These are phyloP conservation scores for Gentiana macrophylla DNA, from an alignment of 257 asterid species.

Conservation along the genomic window DNA sequence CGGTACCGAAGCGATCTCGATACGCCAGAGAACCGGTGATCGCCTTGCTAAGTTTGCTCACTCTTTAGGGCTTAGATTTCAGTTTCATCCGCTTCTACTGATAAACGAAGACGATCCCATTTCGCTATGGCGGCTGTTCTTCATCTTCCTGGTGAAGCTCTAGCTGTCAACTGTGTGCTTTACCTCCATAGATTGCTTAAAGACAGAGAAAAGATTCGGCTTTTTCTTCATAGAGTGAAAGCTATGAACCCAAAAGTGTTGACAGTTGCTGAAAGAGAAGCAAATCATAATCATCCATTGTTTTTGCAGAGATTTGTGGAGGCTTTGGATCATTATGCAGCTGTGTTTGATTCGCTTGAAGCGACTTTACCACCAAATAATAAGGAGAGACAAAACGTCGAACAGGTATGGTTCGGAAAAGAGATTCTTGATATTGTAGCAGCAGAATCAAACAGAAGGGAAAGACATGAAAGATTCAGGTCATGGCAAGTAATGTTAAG, in stretches of 20 bases:
- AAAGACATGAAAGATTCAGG: conserved; percentile 70
- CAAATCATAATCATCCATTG: conserved; percentile 66
- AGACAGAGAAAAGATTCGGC: conserved; percentile 49
- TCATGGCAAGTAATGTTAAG: conserved; percentile 74
- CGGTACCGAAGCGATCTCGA: conserved; percentile 58
- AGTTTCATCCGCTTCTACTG: conserved; percentile 60
- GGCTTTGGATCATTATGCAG: conserved; percentile 80
- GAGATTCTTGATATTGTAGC: conserved; percentile 74
- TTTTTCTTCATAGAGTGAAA: conserved; percentile 54
- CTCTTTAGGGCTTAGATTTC: conserved; percentile 68
- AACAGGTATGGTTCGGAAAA: conserved; percentile 74
- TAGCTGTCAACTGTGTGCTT: conserved; percentile 80
- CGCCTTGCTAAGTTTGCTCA: conserved; percentile 77
- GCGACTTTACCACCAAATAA: conserved; percentile 87
- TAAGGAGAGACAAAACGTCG: conserved; percentile 66
- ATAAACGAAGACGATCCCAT: conserved; percentile 33
- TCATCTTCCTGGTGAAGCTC: conserved; percentile 58
- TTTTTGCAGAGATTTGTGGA: conserved; percentile 65
- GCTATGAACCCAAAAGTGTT: conserved; percentile 54
- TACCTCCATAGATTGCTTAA: conserved; percentile 57
- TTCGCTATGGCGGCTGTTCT: conserved; percentile 27
- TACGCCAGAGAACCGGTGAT: conserved; percentile 70
- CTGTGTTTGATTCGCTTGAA: conserved; percentile 80
- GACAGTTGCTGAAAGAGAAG: conserved; percentile 76
- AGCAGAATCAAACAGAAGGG: conserved; percentile 49